Evolutionary conservation across 2,329 filamentous ascomycete species (phyloP).

Genomic region (Sporothrix mexicana): DNA sequence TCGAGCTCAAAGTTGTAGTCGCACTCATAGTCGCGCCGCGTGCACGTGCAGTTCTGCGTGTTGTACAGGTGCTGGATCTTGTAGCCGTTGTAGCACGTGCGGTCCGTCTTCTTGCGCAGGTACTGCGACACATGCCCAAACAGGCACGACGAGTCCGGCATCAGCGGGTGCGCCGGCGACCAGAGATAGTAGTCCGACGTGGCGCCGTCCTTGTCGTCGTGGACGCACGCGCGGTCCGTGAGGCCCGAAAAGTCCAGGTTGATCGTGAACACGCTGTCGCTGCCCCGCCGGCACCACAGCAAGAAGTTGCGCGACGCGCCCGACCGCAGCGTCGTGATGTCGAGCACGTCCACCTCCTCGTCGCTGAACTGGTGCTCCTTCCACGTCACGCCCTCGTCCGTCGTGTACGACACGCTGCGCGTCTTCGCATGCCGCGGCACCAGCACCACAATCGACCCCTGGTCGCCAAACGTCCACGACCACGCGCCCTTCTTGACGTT

Average conservation of each 20-base stretch:
- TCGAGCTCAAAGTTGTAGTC: constrained; percentile 93
- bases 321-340: constrained; percentile 86
- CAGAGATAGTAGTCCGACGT: constrained; percentile 81
- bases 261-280: constrained; percentile 66
- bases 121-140: constrained; percentile 92
- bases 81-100: constrained; percentile 81
- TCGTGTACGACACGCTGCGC: constrained; percentile 57
- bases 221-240: constrained; percentile 72
- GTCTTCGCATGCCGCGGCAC: constrained; percentile 73
- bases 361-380: constrained; percentile 72
- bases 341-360: constrained; percentile 72
- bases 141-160: constrained; percentile 78
- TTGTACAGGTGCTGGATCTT: constrained; percentile 73
- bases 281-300: constrained; percentile 72
- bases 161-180: constrained; percentile 79
- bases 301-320: constrained; percentile 91
- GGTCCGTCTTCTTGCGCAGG: constrained; percentile 82
- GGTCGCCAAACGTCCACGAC: constrained; percentile 94
- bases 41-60: constrained; percentile 82
- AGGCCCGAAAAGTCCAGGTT: constrained; percentile 90
- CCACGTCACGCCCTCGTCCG: constrained; percentile 83
- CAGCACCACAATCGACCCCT: constrained; percentile 90
- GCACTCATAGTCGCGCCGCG: constrained; percentile 88
- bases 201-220: constrained; percentile 62
- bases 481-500: constrained; percentile 85